Evolutionary conservation across 2,329 filamentous ascomycete species (phyloP).

Genomic region (Microsporum audouinii): DNA sequence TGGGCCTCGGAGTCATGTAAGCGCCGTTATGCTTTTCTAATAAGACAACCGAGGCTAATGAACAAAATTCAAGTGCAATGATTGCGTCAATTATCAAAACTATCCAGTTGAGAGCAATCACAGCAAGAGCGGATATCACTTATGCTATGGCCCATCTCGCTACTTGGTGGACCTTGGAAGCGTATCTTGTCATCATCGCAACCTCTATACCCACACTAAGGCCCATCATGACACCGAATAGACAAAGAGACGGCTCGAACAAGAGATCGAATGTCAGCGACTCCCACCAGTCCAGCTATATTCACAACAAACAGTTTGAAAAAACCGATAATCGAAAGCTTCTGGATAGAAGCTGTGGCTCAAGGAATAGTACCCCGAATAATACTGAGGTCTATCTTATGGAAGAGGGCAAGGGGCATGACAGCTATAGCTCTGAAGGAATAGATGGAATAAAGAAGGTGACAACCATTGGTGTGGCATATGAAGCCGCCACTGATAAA

Average conservation of each 20-base stretch:
- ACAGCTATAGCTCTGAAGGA: neutral
- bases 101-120: slow-evolving; percentile 5
- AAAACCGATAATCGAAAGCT: neutral
- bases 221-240: slow-evolving; percentile 6
- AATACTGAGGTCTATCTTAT: neutral
- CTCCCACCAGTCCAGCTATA: neutral
- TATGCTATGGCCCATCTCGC: slow-evolving; percentile 8
- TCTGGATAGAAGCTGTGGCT: neutral
- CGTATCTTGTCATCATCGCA: slow-evolving; percentile 14
- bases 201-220: slow-evolving; percentile 11
- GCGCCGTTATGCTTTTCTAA: neutral
- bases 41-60: neutral
- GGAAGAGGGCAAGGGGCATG: neutral
- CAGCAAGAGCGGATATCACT: slow-evolving; percentile 8
- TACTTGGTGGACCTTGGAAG: slow-evolving; percentile 8
- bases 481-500: neutral
- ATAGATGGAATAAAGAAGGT: neutral
- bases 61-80: slow-evolving; percentile 4
- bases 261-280: neutral
- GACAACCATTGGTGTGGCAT: neutral
- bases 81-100: slow-evolving; percentile 10
- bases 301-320: neutral
- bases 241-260: neutral
- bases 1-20: slow-evolving; percentile 11
- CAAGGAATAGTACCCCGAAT: neutral